A percentile compares a stretch with the other conserved stretches of the same genome.
phyloP scores from a whole-genome alignment of 2,329 filamentous ascomycete genomes.

The Diaporthe helianthi region DNA sequence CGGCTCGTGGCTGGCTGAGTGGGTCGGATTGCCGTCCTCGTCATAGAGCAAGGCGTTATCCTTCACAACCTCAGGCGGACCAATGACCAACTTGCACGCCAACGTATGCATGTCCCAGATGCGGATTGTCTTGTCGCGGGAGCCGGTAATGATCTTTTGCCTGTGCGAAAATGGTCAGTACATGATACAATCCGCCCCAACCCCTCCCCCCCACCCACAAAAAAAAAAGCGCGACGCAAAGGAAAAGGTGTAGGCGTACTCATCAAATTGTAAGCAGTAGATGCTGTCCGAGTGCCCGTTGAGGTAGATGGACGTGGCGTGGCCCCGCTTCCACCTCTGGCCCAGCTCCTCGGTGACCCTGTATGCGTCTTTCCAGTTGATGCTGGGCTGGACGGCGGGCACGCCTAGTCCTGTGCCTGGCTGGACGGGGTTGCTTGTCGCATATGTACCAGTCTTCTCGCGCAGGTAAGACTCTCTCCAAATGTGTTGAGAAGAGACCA shows the following conservation, averaged over 20 bases:
- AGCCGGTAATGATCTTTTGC: constrained; percentile 95
- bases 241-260: constrained; percentile 61
- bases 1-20: constrained; percentile 60
- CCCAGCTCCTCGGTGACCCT: constrained; percentile 78
- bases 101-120: constrained; percentile 95
- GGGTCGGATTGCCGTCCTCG: constrained; percentile 57
- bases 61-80: constrained; percentile 71
- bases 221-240: neutral
- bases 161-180: constrained; percentile 49
- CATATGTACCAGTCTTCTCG: constrained; percentile 67
- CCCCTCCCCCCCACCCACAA: neutral
- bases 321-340: constrained; percentile 78
- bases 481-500: constrained; percentile 62
- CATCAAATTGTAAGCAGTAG: constrained; percentile 97
- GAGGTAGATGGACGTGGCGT: constrained; percentile 83
- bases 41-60: constrained; percentile 59
- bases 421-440: constrained; percentile 59
- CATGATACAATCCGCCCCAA: neutral
- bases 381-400: constrained; percentile 62
- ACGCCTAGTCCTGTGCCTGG: constrained; percentile 65
- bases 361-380: constrained; percentile 89
- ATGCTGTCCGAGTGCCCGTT: constrained; percentile 95
- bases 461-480: constrained; percentile 70
- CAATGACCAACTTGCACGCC: constrained; percentile 85
- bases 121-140: constrained; percentile 91